Conservation (phyloP, 2,329 filamentous ascomycete genomes). For the Ophiocordyceps sinensis region DNA sequence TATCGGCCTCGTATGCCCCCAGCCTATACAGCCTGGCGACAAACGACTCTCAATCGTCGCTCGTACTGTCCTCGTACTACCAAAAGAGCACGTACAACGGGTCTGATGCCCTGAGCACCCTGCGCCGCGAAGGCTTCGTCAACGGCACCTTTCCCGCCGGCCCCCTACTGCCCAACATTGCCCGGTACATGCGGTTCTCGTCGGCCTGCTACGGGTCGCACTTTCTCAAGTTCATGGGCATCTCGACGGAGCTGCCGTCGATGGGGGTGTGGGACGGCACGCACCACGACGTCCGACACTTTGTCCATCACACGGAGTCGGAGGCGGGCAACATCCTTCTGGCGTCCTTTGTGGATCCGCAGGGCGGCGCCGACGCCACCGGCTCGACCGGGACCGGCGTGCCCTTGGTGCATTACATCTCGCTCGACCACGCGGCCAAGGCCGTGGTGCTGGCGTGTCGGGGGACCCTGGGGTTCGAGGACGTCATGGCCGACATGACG, state of each 20-base stretch:
- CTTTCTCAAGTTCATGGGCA: constrained; percentile 49
- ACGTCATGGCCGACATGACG: constrained; percentile 59
- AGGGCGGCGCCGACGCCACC: constrained; percentile 50
- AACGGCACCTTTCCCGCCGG: constrained; percentile 44
- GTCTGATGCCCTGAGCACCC: constrained; percentile 30
- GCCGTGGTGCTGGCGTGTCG: constrained; percentile 60
- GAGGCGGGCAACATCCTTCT: constrained; percentile 45
- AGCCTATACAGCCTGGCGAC: constrained; percentile 49
- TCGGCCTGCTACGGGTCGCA: constrained; percentile 51
- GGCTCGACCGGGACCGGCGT: constrained; percentile 52
- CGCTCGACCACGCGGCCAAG: constrained; percentile 55
- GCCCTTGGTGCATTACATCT: constrained; percentile 60
- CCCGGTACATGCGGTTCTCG: constrained; percentile 51
- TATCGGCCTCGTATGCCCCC: constrained; percentile 20
- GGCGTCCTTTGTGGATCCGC: constrained; percentile 55
- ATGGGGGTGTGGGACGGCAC: constrained; percentile 29
- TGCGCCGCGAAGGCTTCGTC: constrained; percentile 37
- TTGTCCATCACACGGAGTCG: constrained; percentile 47
- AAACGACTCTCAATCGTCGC: constrained; percentile 38
- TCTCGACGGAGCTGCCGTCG: constrained; percentile 34
- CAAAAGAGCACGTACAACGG: constrained; percentile 33
- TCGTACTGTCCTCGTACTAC: constrained; percentile 34
- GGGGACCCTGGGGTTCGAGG: constrained; percentile 59
- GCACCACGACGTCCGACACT: constrained; percentile 47
- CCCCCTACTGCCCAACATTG: constrained; percentile 47